Base-by-base conservation (phyloP, 257 asterid species). In the Sherardia arvensis region DNA sequence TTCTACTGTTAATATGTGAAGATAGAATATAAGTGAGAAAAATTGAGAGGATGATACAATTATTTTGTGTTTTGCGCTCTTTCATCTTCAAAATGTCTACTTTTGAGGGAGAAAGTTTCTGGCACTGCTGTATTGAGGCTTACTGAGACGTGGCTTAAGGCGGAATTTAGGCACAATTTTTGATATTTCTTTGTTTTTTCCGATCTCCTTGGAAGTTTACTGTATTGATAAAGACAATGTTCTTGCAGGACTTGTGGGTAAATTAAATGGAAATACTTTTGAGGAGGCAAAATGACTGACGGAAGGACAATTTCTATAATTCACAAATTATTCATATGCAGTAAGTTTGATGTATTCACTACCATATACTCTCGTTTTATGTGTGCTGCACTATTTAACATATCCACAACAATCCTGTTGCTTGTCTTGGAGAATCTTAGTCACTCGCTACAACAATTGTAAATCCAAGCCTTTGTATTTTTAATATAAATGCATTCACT, bases 211-310 rank as follows among this genome's bases (percentile, higher is more conserved):
- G 58, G 14, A 15, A 20, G 14, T 53, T 20, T 21, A 53, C 12
- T 20, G 8, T 22, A 53, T 53, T 53, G 58, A 53, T 53, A 22
- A 53, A 53, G 7, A 9, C 27, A 5, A 53, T 20, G 2, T 53
- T 21, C 58, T 21, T 53, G 10, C 58, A 53, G 58, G 58, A 23
- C 29, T 22, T 53, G 58, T 53, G 58, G 58, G 23, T 53, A 29
- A 21, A 21, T 2, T 9, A 53, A 53, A 53, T 53, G 58, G 58
- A 53, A 22, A 21, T 53, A 21, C 27, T 15, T 49, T 5, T 23
- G 28, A 53, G 58, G 58, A 53, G 58, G 58, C 58, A 53, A 53
- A 21, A 53, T 53, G 58, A 53, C 28, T 53, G 58, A 53, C 22
- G 58, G 58, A 53, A 22, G 58, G 17, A 53, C 27, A 8, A 20